Evolutionary conservation across 2,329 filamentous ascomycete species (phyloP), one percentile per base, ranked within the genome.

Genomic region (Pseudogymnoascus destructans): DNA sequence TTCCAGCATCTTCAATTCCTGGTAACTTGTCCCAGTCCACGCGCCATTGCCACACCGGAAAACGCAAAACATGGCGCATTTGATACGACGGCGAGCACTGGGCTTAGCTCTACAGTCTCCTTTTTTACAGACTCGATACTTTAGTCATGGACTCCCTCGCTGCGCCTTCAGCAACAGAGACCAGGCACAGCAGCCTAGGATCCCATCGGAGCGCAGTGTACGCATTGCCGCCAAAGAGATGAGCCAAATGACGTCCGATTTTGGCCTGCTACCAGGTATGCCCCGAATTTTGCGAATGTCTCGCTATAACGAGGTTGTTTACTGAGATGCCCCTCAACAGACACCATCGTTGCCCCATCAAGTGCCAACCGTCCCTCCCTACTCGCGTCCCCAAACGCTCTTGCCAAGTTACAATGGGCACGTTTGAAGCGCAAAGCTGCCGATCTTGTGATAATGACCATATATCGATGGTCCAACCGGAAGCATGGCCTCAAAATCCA

Each of bases 401-500:
- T 67, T n/a, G 55, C 64, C 6, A 64, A 61, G 19, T 58, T 72
- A 10, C 65, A 68, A 60, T 69, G 62, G 61, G 46, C 58, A 5
- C 62, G 65, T 15, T 3, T 69, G 21, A 64, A 63, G 54, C 61
- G 23, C 8, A 59, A 59, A 21, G 35, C 61, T 32, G 58, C 56
- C 8, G 64, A 66, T 38, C 9, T 68, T 10, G 7, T 61, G 62
- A 7, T 67, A 67, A 60, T 63, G 30, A 21, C 57, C 64, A 15
- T 64, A 60, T 52, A 58, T 27, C 27, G 54, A 23, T 60, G 57
- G 35, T 56, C 55, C 3, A 36, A 46, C 19, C 27, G 59, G 15
- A 61, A 61, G 30, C 60, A 60, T 33, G 61, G 55, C n/a, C 75
- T 76, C 66, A 73, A 75, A 65, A 66, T 76, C 23, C 64, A 70